Base-by-base conservation (phyloP, 768 basidiomycete genomes). In the Lanmaoa rubissima region DNA sequence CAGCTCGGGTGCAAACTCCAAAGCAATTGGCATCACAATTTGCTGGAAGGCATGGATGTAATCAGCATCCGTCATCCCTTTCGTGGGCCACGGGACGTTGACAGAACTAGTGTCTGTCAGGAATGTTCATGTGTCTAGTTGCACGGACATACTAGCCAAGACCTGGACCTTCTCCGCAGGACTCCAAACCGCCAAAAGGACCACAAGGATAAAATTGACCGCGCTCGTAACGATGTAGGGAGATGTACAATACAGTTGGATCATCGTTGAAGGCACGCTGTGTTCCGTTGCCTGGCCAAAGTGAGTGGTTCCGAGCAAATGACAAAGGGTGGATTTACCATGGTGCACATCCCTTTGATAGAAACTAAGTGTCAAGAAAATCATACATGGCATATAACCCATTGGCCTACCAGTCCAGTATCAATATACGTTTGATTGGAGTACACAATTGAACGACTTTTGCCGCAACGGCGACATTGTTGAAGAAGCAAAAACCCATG, bases 401-500 rank as follows among this genome's bases (percentile, higher is more conserved):
- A 55, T 36, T 31, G 41, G 75, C 88, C 61, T 67, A 97, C 96
- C 97, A 99, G 69, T 99, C 97, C 32, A 99, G 74, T 62, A 99
- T 98, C 60, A 99, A 68, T 14, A 98, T 86, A 68, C 82, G 90
- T 71, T 87, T 90, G 57, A 92, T 74, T 7, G 79, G 68, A 2
- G 90, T 88, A 53, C 78, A 63, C 59, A 88, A 75, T 68, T 92
- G 87, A 19, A 90, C 85, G 26, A 94, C 90, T 65, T 85, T 84
- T 19, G 92, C 83, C 1, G 95, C 95, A 16, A 99, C 90, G 1
- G 97, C 89, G 35, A 96, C 94, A 68, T 99, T 99, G 73, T 99
- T 99, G 77, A 94, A 97, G 77, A 99, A 97, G 73, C 97, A 98
- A 72, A 99, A 99, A 1, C 97, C 97, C 95, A 98, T 98, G 61